phyloP scores from a whole-genome alignment of 2,329 filamentous ascomycete species.

The Hypoxylon sp. region DNA sequence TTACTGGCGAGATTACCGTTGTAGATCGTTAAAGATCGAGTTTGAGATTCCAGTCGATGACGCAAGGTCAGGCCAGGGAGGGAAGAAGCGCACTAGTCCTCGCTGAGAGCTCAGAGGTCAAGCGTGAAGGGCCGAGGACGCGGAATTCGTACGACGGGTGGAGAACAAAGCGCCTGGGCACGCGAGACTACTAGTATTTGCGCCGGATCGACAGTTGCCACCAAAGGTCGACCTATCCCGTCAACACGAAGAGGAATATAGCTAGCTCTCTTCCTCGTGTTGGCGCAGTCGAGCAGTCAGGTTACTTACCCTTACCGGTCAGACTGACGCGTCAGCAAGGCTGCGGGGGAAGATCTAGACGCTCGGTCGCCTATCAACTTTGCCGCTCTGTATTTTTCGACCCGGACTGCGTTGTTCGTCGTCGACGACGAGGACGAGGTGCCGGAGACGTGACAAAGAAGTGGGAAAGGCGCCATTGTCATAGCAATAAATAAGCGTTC shows the following conservation, averaged over 20 bases:
- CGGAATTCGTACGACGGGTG: conserved; percentile 22
- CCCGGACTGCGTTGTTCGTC: conserved; percentile 12
- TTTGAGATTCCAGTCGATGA: conserved; percentile 28
- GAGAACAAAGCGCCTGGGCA: conserved; percentile 9
- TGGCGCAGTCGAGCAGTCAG: conserved; percentile 5
- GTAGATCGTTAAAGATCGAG: conserved; percentile 28
- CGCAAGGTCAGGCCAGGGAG: conserved; percentile 20
- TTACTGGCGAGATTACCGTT: conserved; percentile 27
- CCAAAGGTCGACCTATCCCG: conserved; percentile 4
- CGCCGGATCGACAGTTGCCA: conserved; percentile 15
- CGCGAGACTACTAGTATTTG: conserved; percentile 20
- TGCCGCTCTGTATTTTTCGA: conserved; percentile 1
- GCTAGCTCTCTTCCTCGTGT: conserved; percentile 21
- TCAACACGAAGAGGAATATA: conserved; percentile 26
- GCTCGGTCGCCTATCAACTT: conserved; percentile 1
- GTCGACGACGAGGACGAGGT: not conserved
- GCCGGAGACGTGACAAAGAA: not conserved
- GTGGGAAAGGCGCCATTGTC: conserved; percentile 3
- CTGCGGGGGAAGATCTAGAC: conserved; percentile 15
- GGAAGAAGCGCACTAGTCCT: conserved; percentile 17
- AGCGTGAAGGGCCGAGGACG: conserved; percentile 15
- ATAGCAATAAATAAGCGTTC: conserved; percentile 14
- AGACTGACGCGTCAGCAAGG: conserved; percentile 26
- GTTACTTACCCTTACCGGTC: conserved; percentile 9
- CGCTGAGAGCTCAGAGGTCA: too few relatives aligned